Conservation (phyloP, 2,329 filamentous ascomycete genomes). For the Diaporthe helianthi region DNA sequence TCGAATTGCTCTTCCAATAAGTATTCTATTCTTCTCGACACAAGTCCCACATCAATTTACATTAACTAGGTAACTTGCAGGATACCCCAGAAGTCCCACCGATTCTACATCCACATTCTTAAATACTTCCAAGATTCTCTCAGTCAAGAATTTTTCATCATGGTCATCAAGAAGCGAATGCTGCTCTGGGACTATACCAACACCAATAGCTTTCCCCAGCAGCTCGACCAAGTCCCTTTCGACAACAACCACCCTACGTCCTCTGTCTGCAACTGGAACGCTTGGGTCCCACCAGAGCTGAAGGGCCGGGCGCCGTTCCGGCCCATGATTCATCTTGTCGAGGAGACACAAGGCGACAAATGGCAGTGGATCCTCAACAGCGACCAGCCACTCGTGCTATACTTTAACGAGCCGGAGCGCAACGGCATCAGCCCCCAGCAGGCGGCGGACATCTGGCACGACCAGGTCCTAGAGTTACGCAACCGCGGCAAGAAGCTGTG, state of each 20-base stretch:
- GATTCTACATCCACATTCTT: not conserved
- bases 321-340: not conserved
- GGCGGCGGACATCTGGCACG: not conserved
- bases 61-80: too few species aligned
- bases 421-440: not conserved
- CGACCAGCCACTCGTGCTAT: not conserved
- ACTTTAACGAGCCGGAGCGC: not conserved
- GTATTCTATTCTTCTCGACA: not conserved
- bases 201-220: not conserved
- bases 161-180: not conserved
- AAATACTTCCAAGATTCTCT: not conserved
- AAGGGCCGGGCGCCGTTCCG: not conserved
- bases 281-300: not conserved
- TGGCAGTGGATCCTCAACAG: not conserved
- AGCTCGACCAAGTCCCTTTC: not conserved
- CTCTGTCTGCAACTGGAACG: not conserved
- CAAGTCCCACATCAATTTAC: not conserved
- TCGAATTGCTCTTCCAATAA: not conserved
- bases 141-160: not conserved
- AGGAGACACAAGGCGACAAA: not conserved
- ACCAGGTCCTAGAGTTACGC: not conserved
- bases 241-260: not conserved
- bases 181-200: not conserved
- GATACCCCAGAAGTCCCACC: not conserved
- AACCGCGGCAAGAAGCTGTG: not conserved